Evolutionary conservation across 139 green algal genomes (phyloP).

Genomic region (Chlorella sp.): DNA sequence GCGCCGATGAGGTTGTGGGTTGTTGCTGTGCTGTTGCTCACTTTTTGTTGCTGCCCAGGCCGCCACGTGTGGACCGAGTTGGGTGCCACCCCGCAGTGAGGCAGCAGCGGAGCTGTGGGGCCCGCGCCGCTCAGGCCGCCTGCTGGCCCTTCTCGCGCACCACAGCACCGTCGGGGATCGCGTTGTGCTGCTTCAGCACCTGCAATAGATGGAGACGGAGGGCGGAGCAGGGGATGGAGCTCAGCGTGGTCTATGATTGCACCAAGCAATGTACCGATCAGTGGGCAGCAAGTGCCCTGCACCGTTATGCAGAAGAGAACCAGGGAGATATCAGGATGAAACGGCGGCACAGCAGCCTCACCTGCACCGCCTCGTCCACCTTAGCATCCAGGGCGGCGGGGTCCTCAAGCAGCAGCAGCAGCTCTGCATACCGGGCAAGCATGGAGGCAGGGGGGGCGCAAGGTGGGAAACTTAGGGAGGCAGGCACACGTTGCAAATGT

Average conservation of each 20-base stretch:
- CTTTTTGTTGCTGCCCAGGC: not conserved
- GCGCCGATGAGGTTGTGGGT: no score
- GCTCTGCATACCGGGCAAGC: conserved; percentile 53
- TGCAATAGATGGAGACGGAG: not conserved
- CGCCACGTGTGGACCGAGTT: not conserved
- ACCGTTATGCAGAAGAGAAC: no score
- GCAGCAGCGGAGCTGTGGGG: not conserved
- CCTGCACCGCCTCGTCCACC: conserved; percentile 89
- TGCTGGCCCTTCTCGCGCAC: conserved; percentile 11
- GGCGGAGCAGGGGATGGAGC: not conserved
- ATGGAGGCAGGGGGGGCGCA: not conserved
- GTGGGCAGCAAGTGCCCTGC: no score
- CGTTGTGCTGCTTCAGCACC: conserved; percentile 84
- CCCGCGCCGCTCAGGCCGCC: not conserved
- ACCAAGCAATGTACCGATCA: no score
- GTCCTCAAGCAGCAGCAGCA: conserved; percentile 90
- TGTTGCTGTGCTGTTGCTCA: not conserved
- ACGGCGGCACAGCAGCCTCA: no score
- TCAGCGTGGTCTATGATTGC: no score
- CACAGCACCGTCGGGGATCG: conserved; percentile 62
- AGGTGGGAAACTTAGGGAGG: no score
- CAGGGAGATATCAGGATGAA: no score
- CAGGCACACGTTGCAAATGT: no score
- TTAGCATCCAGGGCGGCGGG: conserved; percentile 79
- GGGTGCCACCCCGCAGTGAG: not conserved